phyloP scores from a whole-genome alignment of 345 rosid species.

The Eucalyptus sp. region DNA sequence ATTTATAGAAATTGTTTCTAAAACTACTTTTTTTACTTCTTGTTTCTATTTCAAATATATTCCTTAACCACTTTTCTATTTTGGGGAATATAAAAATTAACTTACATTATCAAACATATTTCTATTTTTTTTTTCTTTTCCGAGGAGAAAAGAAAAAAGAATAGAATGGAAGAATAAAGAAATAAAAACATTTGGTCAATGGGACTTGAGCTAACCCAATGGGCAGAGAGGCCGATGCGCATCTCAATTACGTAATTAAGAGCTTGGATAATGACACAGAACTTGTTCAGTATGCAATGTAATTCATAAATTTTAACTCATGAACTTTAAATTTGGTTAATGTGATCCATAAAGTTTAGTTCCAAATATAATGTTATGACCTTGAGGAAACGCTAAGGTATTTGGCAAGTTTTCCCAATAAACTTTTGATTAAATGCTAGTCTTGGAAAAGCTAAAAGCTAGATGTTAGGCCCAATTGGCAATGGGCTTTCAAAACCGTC shows the following conservation, averaged over 20 bases:
- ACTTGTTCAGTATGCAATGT: no score
- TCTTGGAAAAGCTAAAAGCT: accelerated
- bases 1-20: accelerated
- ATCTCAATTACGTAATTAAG: no score
- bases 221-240: no score
- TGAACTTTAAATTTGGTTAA: no score
- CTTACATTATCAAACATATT: accelerated
- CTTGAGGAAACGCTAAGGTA: accelerated
- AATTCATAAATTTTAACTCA: no score
- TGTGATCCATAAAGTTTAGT: no score
- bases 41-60: no score
- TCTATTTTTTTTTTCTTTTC: accelerated
- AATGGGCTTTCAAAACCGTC: no score
- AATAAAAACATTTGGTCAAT: no score
- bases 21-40: accelerated
- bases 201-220: no score
- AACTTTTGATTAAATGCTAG: accelerated
- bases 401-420: no score
- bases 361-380: accelerated
- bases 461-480: accelerated
- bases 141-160: accelerated
- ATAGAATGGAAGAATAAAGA: no score
- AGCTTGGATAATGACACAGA: background rate
- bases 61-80: accelerated
- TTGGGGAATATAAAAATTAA: accelerated